Evolutionary conservation across 768 basidiomycete genomes (phyloP), one percentile per base, ranked within the genome.

Genomic region (Glaciozyma martinii): DNA sequence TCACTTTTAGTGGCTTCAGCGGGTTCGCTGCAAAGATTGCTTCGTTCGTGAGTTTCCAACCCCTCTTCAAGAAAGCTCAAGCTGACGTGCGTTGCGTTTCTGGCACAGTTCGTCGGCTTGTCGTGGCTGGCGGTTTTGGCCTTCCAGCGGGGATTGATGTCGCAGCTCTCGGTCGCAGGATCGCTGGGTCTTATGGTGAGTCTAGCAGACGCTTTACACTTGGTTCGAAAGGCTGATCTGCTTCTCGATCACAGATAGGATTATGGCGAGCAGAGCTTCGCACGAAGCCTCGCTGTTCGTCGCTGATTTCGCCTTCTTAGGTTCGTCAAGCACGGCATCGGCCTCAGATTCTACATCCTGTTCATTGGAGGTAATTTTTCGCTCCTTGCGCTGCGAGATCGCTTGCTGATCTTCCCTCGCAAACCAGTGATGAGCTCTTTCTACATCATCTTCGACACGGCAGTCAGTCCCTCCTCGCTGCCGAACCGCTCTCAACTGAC

Each of bases 381-480:
- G 5, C 0, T 40, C 5, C 10, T 40, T 13, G 12, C 5, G 25
- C 10, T n/a, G 12, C n/a, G 2, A 13, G 16, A 5, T 29, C 0
- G 19, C 7, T 16, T 12, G 13, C 37, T 57, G 23, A 43, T 13
- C 12, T 3, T 33, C 10, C 23, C 15, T 10, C 27, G 8, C n/a
- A 8, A 12, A 9, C 7, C 27, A 62, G 62, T 62, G 12, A 25
- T 59, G 42, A 54, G 52, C 50, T 47, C 53, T 3, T 64, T 64
- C 58, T 64, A 64, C 58, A 40, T 64, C 7, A 9, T 64, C 2
- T 64, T 57, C 57, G 63, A 64, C n/a, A 64, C 63, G 7, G 59
- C 59, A 52, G 62, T 63, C 3, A 5, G 29, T 23, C 19, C 46
- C 16, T 33, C 21, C 2, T 30, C 57, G 2, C 40, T 27, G 5